Evolutionary conservation across 2,329 filamentous ascomycete genomes (phyloP), one percentile per base, ranked within the genome.

Genomic region (Ascosphaera pollenicola): DNA sequence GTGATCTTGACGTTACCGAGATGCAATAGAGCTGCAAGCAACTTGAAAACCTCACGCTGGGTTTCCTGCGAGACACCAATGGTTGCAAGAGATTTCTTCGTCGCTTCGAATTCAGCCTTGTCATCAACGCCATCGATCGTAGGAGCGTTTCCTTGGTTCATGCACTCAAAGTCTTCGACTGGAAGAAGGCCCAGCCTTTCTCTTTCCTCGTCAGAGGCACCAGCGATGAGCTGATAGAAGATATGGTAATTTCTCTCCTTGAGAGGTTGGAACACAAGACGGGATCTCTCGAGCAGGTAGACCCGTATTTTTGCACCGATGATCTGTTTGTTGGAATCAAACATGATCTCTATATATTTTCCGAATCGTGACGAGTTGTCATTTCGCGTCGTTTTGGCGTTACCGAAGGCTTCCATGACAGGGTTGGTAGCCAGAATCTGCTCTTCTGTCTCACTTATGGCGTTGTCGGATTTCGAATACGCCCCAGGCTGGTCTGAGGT

Each of bases 261-360:
- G 46, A 94, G 65, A 34, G 89, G 89, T 56, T 98, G 89, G 60
- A 95, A 98, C 15, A 95, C 89, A 51, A 98, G 66, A 62, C 89
- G 78, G 44, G 89, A 95, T 43, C 89, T 80, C 59, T 98, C 89
- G 35, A 98, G 67, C 47, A 98, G 67, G 54, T 98, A 98, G 41
- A 85, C 94, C 50, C 89, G 73, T 54, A 98, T 98, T 64, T 91
- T 91, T 41, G 89, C 89, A 48, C 89, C 89, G 53, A 95, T 94
- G 51, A 98, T 98, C 56, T 91, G 89, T 45, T 83, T 93, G 52
- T 78, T 73, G 45, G 82, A 73, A 62, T 95, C 85, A 59, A 98
- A 98, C 83, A 95, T 87, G 56, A 98, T 98, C 64, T 98, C 89
- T 51, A 98, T 95, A 59, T 98, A 98, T 68, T 98, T 98, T 58